These are phyloP conservation scores for Catunica adiposa DNA, from an alignment of 2,329 filamentous ascomycete species.

Conservation along the genomic window DNA sequence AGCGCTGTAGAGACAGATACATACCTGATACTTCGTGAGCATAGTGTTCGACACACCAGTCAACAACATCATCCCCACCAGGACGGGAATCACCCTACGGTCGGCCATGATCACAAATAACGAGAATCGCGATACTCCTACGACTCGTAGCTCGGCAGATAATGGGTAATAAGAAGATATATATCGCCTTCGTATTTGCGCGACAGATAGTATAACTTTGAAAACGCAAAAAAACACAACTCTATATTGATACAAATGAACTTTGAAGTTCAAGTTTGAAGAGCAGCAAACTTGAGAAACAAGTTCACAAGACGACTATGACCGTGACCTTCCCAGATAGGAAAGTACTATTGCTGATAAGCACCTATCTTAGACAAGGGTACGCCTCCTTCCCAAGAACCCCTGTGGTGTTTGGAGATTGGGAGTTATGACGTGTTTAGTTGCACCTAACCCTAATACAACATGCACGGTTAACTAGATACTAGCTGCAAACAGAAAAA, in stretches of 20 bases:
- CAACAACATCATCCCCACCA: conserved; percentile 91
- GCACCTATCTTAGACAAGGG: not conserved
- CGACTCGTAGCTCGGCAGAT: not conserved
- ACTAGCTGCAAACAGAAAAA: too few relatives aligned
- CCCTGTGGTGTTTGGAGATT: not conserved
- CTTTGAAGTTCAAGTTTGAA: not conserved
- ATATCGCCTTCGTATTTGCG: not conserved
- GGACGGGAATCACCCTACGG: conserved; percentile 57
- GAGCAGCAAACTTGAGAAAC: not conserved
- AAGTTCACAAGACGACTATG: not conserved
- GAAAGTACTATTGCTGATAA: conserved; percentile 5
- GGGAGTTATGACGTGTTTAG: not conserved
- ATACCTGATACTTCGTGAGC: conserved; percentile 86
- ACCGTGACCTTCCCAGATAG: conserved; percentile 1
- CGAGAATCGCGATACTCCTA: not conserved
- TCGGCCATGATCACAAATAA: conserved; percentile 41
- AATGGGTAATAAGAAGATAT: not conserved
- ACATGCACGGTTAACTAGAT: not conserved
- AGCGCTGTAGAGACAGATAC: conserved; percentile 16
- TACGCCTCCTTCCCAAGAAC: not conserved
- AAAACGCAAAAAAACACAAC: not conserved
- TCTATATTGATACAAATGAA: not conserved
- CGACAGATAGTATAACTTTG: not conserved
- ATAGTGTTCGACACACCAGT: conserved; percentile 95
- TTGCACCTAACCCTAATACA: not conserved